Evolutionary conservation across 306 rosid genomes (phyloP).

Genomic region (Fragaria nilgerrensis): DNA sequence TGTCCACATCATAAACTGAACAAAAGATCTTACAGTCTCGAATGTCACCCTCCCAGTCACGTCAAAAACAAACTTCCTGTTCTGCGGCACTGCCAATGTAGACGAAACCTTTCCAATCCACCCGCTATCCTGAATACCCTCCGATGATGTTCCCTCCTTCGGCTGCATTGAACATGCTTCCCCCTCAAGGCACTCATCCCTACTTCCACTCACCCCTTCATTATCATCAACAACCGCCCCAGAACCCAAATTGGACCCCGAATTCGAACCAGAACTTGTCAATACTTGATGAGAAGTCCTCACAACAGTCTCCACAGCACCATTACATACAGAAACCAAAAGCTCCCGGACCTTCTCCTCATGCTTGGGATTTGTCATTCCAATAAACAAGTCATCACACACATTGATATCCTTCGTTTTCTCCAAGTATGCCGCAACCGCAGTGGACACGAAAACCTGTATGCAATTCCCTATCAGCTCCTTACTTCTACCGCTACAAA

Average conservation of each 20-base stretch:
- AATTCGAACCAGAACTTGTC: conserved; percentile 33
- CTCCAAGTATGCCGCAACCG: conserved; percentile 77
- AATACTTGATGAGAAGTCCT: conserved; percentile 79
- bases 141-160: conserved; percentile 23
- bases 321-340: conserved; percentile 69
- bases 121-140: conserved; percentile 34
- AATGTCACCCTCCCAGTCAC: conserved; percentile 83
- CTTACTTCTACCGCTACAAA: conserved; percentile 50
- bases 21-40: conserved; percentile 63
- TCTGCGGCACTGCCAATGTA: conserved; percentile 71
- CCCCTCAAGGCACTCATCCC: conserved; percentile 28
- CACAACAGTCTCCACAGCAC: conserved; percentile 84
- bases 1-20: conserved; percentile 59
- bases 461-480: conserved; percentile 55
- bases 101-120: conserved; percentile 72
- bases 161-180: conserved; percentile 37
- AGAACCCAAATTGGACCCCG: conserved; percentile 22
- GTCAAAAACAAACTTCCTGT: conserved; percentile 70
- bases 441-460: conserved; percentile 76
- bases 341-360: conserved; percentile 55
- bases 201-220: conserved; percentile 21
- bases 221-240: conserved; percentile 28
- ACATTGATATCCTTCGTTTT: conserved; percentile 76
- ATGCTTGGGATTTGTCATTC: conserved; percentile 77
- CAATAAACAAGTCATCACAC: conserved; percentile 66